These are phyloP conservation scores for Pichia scutulata DNA, from an alignment of 805 yeast species.

Conservation along the genomic window DNA sequence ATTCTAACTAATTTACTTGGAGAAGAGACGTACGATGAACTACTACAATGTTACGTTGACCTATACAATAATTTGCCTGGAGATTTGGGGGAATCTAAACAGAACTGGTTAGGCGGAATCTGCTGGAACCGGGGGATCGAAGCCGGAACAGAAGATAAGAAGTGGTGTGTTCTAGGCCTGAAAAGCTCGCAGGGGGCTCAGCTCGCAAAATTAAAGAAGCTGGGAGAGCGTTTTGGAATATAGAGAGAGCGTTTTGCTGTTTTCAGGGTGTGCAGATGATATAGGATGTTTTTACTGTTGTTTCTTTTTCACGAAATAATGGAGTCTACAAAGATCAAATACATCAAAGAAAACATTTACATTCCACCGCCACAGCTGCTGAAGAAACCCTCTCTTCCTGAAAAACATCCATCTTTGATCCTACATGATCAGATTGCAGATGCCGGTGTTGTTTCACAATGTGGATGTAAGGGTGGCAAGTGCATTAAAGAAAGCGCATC, in stretches of 20 bases:
- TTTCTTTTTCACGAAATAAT: conserved; percentile 10
- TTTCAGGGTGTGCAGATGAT: too few relatives aligned
- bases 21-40: neutral
- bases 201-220: neutral
- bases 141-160: neutral
- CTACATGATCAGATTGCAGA: conserved; percentile 26
- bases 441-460: conserved; percentile 19
- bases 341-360: conserved; percentile 27
- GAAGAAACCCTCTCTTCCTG: conserved; percentile 24
- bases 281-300: neutral
- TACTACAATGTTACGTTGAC: neutral
- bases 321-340: conserved; percentile 27
- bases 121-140: neutral
- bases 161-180: neutral
- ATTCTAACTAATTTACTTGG: neutral
- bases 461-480: conserved; percentile 30
- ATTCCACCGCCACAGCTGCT: conserved; percentile 21
- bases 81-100: neutral
- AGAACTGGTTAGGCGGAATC: neutral
- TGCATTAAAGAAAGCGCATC: conserved; percentile 29
- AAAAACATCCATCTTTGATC: conserved; percentile 30
- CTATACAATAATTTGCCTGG: neutral
- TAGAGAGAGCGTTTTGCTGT: neutral
- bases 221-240: neutral
- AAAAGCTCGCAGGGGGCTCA: neutral